Percentiles rank a stretch among this genome's conserved stretches.
Evolutionary conservation across 2,329 filamentous ascomycete genomes (phyloP).

Genomic region (Berkeleyomyces rouxiae): DNA sequence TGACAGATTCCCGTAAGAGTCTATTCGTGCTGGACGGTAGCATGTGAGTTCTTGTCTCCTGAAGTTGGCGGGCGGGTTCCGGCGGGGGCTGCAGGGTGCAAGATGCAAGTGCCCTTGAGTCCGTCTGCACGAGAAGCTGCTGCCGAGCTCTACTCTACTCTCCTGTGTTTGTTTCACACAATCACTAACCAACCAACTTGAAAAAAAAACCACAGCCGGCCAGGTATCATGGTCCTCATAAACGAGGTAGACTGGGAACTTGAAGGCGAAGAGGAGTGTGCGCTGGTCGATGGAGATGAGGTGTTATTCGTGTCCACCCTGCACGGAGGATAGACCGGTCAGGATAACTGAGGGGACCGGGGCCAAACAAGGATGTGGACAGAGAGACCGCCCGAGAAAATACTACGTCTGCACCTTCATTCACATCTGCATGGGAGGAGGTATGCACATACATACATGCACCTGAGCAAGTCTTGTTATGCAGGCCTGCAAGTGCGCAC

Average conservation of each 20-base stretch:
- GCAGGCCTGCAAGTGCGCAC: not conserved
- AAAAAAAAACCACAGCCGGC: slow-evolving; percentile 45
- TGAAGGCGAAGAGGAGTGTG: slow-evolving; percentile 83
- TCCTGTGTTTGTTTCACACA: not conserved
- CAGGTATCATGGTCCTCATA: slow-evolving; percentile 88
- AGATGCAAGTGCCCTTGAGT: not conserved
- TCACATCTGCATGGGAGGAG: no score
- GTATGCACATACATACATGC: not conserved
- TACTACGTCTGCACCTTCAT: no score
- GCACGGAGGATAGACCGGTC: slow-evolving; percentile 56
- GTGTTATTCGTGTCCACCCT: slow-evolving; percentile 93
- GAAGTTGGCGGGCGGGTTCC: not conserved
- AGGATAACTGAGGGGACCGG: not conserved
- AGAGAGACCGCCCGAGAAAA: no score
- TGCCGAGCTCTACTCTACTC: not conserved
- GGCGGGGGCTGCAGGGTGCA: not conserved
- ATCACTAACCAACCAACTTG: slow-evolving; percentile 16
- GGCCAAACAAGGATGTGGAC: no score
- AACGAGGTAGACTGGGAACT: slow-evolving; percentile 98
- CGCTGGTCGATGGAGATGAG: slow-evolving; percentile 65
- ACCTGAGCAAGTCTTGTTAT: no score
- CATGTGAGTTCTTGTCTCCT: slow-evolving; percentile 46
- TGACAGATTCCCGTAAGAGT: slow-evolving; percentile 74
- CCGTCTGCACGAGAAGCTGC: not conserved
- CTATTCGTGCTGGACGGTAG: slow-evolving; percentile 76